Percentiles rank a stretch among this genome's conserved stretches.
phyloP scores from a whole-genome alignment of 768 basidiomycete species.

The Psilocybe tampanensis region DNA sequence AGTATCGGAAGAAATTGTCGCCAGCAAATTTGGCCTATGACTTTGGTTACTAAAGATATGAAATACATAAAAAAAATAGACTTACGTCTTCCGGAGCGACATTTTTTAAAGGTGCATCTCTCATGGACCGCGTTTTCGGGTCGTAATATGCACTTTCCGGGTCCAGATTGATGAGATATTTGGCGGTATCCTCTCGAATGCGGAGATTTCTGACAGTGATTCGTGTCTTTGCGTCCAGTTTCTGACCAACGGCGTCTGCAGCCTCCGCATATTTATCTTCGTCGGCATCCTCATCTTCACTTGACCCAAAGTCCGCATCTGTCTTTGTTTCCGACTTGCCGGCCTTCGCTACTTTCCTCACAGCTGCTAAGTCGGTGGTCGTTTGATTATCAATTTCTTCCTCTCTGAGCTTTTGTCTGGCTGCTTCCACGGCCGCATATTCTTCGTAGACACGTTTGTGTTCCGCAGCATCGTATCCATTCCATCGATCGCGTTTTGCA shows the following conservation, averaged over 20 bases:
- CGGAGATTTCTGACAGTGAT: conserved; percentile 98
- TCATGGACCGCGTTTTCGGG: conserved; percentile 99
- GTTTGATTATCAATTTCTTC: conserved; percentile 99
- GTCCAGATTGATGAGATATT: conserved; percentile 97
- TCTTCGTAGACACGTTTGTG: conserved; percentile 91
- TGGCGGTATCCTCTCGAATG: conserved; percentile 98
- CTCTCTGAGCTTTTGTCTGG: conserved; percentile 87
- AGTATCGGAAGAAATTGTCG: conserved; percentile 91
- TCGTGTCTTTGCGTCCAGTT: conserved; percentile 96
- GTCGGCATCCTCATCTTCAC: conserved; percentile 94
- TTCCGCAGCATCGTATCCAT: conserved; percentile 91
- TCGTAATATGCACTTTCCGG: conserved; percentile 97
- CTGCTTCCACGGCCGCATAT: conserved; percentile 90
- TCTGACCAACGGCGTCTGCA: conserved; percentile 97
- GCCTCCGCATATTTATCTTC: conserved; percentile 99
- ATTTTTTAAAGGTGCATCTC: conserved; percentile 86
- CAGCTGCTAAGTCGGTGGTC: conserved; percentile 87
- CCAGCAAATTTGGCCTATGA: conserved; percentile 86
- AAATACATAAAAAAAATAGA: conserved; percentile 9
- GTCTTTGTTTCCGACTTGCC: conserved; percentile 71
- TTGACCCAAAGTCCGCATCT: conserved; percentile 95
- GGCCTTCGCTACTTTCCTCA: conserved; percentile 93
- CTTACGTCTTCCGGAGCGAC: conserved; percentile 87
- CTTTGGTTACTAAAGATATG: not conserved
- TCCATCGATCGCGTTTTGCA: conserved; percentile 97